Evolutionary conservation across 352 stramenopile genomes (phyloP), one percentile per base, ranked within the genome.

Genomic region (Globisporangium carolinianum): DNA sequence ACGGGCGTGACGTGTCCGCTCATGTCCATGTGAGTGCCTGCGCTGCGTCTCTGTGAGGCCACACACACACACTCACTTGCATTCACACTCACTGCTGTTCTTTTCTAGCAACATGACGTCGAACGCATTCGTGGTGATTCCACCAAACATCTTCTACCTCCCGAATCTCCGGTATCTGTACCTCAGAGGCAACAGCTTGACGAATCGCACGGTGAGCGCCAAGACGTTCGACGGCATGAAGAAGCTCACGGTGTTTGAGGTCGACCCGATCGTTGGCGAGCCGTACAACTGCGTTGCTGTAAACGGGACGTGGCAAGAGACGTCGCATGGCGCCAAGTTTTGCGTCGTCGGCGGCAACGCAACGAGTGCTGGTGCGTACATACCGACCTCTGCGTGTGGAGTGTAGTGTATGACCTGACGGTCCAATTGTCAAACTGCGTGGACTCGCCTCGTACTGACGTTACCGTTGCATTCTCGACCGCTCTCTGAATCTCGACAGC

Each of bases 111-210:
- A 82, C 52, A 59, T 82, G 54, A 74, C 70, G 35, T 58, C 61
- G 53, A 82, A 82, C 53, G 38, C 12, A 8, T 61, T 82, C 50
- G 66, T 58, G 11, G 53, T 68, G 32, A 75, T 82, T 17, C 73
- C 71, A 15, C 48, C 51, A 6, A 62, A 62, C 50, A 0, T 57
- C n/a, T 79, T 82, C 55, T 79, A 75, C 59, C 38, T 79, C 11
- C 75, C 73, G 38, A 60, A 72, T 24, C 63, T 83, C 48, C 66
- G 72, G 61, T 76, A 69, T 36, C 60, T 83, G 18, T 83, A 73
- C 42, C 71, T 79, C 11, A 51, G 61, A 49, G 71, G 74, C 52
- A 83, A 83, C 49, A 54, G 51, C n/a, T 69, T 79, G 39, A 57
- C 69, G 14, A 78, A 83, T 58, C 77, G 63, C 60, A 83, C 73